Conservation (phyloP, 805 yeast genomes). For the Pichia sporocuriosa region DNA sequence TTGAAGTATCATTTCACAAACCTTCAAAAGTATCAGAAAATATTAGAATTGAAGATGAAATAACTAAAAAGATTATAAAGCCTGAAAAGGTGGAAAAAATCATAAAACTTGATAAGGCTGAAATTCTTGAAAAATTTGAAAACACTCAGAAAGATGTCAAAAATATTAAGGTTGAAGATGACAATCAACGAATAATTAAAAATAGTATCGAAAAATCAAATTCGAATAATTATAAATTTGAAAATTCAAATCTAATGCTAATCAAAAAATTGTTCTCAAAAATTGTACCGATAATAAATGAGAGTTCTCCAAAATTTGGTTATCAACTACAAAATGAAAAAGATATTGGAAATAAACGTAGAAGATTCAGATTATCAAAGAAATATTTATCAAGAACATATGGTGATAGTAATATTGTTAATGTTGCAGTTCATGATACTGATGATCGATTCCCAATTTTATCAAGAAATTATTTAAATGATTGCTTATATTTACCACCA, state of each 20-base stretch:
- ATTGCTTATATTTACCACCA: constrained; percentile 41
- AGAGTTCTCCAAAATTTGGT: constrained; percentile 16
- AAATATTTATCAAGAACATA: constrained; percentile 16
- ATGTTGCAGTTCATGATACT: constrained; percentile 28
- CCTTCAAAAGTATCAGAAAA: too few species aligned
- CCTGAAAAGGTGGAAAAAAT: too few species aligned
- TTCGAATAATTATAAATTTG: too few species aligned
- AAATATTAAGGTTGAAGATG: too few species aligned
- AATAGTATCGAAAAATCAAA: too few species aligned
- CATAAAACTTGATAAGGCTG: too few species aligned
- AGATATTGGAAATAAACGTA: background rate
- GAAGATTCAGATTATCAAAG: constrained; percentile 1
- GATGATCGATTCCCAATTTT: constrained; percentile 31
- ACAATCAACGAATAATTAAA: too few species aligned
- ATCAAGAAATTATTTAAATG: constrained; percentile 45
- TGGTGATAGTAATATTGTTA: constrained; percentile 24
- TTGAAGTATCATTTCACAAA: too few species aligned
- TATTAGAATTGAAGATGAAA: too few species aligned
- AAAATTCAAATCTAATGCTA: background rate
- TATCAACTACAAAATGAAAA: constrained; percentile 16
- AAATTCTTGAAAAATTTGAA: too few species aligned
- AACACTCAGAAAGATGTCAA: too few species aligned
- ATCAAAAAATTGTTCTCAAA: background rate
- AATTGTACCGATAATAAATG: constrained; percentile 5
- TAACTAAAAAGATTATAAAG: too few species aligned